Evolutionary conservation across 2,329 filamentous ascomycete species (phyloP).

Genomic region (Macrophomina phaseolina): DNA sequence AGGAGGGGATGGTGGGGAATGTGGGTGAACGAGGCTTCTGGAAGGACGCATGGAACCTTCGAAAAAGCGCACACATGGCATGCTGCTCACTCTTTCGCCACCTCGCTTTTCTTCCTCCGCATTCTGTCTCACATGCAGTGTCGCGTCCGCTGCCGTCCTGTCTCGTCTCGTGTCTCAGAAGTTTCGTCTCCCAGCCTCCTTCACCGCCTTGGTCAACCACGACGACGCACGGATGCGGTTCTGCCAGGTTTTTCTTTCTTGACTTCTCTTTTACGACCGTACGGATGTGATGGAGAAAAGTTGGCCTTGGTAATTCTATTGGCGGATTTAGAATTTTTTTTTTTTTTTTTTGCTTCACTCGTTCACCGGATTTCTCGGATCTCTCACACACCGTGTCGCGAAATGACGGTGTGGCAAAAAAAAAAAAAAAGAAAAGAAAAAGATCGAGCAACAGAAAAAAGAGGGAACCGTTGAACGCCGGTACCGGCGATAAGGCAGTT

Average conservation of each 20-base stretch:
- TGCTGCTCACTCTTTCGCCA: not conserved
- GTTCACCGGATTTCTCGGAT: not conserved
- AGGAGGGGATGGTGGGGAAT: conserved; percentile 4
- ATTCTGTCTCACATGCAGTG: conserved; percentile 1
- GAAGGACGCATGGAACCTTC: conserved; percentile 1
- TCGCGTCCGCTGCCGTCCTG: not conserved
- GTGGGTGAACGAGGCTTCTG: conserved; percentile 18
- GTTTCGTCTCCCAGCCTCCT: conserved; percentile 1
- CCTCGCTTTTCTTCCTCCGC: conserved; percentile 2
- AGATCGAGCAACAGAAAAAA: not conserved
- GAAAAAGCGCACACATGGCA: conserved; percentile 9
- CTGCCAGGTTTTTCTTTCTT: not conserved
- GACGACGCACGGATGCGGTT: not conserved
- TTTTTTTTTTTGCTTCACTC: not conserved
- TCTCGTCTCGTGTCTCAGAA: not conserved
- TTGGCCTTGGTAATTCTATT: not conserved
- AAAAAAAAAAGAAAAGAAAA: not conserved
- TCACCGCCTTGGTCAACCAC: not conserved
- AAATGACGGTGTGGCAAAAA: conserved; percentile 25
- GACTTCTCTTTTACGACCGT: conserved; percentile 7
- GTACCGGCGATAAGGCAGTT: too few species aligned
- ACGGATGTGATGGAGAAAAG: not conserved
- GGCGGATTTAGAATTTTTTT: too few species aligned
- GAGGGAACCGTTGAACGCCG: not conserved
- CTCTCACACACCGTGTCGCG: conserved; percentile 1